Percentiles rank a stretch among this genome's conserved stretches.
Conservation (phyloP, 345 rosid genomes). For the Passiflora organensis region DNA sequence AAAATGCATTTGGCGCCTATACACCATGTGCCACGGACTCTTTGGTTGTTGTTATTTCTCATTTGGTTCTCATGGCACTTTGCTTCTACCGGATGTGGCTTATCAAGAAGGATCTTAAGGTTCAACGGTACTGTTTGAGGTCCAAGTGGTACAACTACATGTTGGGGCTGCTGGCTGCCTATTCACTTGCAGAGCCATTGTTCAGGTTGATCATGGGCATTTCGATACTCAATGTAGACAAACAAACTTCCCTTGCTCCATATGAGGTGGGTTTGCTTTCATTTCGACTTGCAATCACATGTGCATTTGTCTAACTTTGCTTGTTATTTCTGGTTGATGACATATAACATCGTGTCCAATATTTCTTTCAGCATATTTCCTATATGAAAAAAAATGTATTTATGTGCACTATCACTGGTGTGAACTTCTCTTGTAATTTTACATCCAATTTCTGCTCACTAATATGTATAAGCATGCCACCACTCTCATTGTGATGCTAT, state of each 20-base stretch:
- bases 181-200: constrained; percentile 69
- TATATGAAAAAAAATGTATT: too few species aligned
- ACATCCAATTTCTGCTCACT: too few species aligned
- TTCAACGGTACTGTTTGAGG: constrained; percentile 60
- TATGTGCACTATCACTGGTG: too few species aligned
- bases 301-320: background rate
- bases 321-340: background rate
- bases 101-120: constrained; percentile 56
- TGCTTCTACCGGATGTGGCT: constrained; percentile 81
- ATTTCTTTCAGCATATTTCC: too few species aligned
- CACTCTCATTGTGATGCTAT: too few species aligned
- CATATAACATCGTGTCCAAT: background rate
- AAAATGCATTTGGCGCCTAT: constrained; percentile 90
- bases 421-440: too few species aligned
- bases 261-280: constrained; percentile 56
- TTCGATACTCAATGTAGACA: constrained; percentile 72
- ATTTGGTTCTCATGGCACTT: constrained; percentile 58
- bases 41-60: constrained; percentile 57
- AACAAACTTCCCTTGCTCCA: constrained; percentile 71
- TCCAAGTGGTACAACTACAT: constrained; percentile 67
- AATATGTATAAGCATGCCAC: too few species aligned
- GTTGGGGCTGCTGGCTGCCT: constrained; percentile 64
- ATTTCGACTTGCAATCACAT: background rate
- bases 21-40: constrained; percentile 92
- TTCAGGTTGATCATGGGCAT: constrained; percentile 87